Conservation (phyloP, 148 eudicot genomes). For the Polygonum aviculare region DNA sequence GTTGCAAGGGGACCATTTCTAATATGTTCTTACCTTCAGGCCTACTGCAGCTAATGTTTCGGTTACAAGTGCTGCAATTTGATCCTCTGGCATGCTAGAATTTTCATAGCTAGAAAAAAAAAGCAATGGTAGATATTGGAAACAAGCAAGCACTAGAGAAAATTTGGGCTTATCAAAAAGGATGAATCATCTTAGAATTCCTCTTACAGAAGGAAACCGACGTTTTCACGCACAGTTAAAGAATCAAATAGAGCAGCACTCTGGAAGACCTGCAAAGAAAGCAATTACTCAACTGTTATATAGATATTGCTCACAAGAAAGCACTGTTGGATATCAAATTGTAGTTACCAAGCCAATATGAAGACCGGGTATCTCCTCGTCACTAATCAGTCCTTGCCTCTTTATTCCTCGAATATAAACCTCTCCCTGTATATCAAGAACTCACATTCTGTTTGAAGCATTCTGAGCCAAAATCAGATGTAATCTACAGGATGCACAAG, state of each 20-base stretch:
- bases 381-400: slow-evolving; percentile 77
- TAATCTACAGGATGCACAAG: not conserved
- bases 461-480: not conserved
- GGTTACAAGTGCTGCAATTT: slow-evolving; percentile 64
- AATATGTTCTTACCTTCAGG: slow-evolving; percentile 47
- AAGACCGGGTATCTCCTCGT: slow-evolving; percentile 87
- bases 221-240: slow-evolving; percentile 89
- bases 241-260: slow-evolving; percentile 96
- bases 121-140: not conserved
- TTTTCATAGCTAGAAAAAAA: slow-evolving; percentile 58
- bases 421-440: slow-evolving; percentile 51
- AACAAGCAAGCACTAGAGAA: slow-evolving; percentile 7
- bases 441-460: not conserved
- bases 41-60: slow-evolving; percentile 92
- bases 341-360: slow-evolving; percentile 79
- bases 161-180: not conserved
- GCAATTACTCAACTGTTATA: not conserved
- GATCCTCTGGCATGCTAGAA: slow-evolving; percentile 67
- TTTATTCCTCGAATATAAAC: slow-evolving; percentile 69
- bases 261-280: slow-evolving; percentile 70
- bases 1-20: not conserved
- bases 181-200: not conserved
- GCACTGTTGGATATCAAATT: not conserved
- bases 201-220: slow-evolving; percentile 88
- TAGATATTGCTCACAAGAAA: not conserved